Conservation (phyloP, 2,329 filamentous ascomycete species). For the Calonectria pseudoreteaudii region DNA sequence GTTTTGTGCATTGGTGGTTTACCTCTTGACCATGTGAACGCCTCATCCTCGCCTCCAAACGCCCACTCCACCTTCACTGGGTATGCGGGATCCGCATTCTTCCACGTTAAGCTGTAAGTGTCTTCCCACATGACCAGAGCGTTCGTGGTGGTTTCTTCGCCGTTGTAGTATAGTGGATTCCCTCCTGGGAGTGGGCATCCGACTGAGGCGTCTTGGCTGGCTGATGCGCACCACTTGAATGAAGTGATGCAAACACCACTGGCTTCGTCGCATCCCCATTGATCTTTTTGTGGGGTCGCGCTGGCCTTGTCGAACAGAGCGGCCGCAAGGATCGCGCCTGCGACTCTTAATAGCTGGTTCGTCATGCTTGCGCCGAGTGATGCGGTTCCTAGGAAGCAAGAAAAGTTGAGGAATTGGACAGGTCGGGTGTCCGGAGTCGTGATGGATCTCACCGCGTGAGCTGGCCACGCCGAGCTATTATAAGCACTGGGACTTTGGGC, state of each 20-base stretch:
- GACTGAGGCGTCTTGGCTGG: conserved; percentile 20
- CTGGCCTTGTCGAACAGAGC: not conserved
- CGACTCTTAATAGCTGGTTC: conserved; percentile 8
- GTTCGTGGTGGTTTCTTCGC: conserved; percentile 17
- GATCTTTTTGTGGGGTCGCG: conserved; percentile 22
- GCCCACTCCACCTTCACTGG: conserved; percentile 5
- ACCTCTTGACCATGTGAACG: conserved; percentile 10
- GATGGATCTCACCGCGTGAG: not conserved
- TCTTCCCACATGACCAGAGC: conserved; percentile 32
- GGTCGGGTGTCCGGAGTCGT: not conserved
- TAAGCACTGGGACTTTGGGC: not conserved
- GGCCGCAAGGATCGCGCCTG: conserved; percentile 9
- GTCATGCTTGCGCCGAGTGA: not conserved
- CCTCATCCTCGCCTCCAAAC: not conserved
- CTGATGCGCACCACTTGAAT: conserved; percentile 34
- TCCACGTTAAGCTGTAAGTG: conserved; percentile 30
- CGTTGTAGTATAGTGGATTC: conserved; percentile 15
- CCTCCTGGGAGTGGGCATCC: conserved; percentile 25
- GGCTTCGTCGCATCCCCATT: conserved; percentile 31
- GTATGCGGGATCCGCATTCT: conserved; percentile 29
- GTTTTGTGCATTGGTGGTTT: not conserved
- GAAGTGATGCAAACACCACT: conserved; percentile 32
- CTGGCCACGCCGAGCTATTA: not conserved
- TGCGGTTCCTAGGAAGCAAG: not conserved
- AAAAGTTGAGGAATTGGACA: not conserved